Percentiles rank a stretch among this genome's conserved stretches.
Conservation (phyloP, 768 basidiomycete genomes). For the Phaffia australis region DNA sequence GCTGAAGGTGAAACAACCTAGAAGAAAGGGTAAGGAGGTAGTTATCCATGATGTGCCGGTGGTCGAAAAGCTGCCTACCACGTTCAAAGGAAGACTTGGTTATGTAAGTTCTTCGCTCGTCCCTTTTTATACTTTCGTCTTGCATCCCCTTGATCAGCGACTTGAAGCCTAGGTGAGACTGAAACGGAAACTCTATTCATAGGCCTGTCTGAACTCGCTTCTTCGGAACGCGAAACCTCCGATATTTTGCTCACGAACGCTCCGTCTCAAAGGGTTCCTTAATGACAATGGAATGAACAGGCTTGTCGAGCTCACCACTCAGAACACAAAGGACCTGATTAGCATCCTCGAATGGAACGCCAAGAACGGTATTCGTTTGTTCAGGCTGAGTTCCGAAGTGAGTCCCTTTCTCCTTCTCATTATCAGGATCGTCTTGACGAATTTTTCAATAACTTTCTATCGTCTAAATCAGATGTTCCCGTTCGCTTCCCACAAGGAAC, state of each 20-base stretch:
- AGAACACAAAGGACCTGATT: constrained; percentile 61
- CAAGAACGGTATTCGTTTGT: constrained; percentile 43
- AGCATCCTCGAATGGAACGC: constrained; percentile 86
- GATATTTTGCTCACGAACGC: constrained; percentile 54
- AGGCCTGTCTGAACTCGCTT: constrained; percentile 79
- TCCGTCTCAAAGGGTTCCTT: constrained; percentile 46
- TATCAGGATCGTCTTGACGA: neutral
- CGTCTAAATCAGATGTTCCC: constrained; percentile 70
- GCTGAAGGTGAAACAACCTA: constrained; percentile 12
- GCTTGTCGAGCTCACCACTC: constrained; percentile 66
- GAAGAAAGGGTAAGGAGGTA: constrained; percentile 15
- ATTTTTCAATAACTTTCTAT: constrained; percentile 11
- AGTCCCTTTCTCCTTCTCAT: constrained; percentile 23
- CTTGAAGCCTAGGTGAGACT: neutral
- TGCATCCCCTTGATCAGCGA: neutral
- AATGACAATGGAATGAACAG: constrained; percentile 68
- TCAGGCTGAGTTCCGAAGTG: constrained; percentile 38
- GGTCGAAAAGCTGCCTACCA: constrained; percentile 27
- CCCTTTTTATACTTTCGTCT: neutral
- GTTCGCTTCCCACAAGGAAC: constrained; percentile 66
- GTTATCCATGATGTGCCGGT: constrained; percentile 31
- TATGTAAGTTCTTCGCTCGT: constrained; percentile 36
- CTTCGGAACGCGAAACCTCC: constrained; percentile 61
- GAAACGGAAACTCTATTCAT: neutral
- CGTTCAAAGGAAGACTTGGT: constrained; percentile 26